phyloP scores from a whole-genome alignment of 164 flowering plant species.

The Piper betle region DNA sequence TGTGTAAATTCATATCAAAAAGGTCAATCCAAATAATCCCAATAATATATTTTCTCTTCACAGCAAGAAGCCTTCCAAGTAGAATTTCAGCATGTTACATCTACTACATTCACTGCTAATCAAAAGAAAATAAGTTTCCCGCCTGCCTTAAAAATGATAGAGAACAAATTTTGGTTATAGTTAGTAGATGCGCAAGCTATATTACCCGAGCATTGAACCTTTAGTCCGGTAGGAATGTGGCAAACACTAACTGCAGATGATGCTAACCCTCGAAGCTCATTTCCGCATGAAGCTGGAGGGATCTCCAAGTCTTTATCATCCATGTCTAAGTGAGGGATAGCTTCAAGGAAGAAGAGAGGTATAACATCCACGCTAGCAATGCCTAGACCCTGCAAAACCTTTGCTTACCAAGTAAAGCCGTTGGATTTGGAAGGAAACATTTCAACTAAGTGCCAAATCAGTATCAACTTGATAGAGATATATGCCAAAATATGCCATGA shows the following conservation, averaged over 20 bases:
- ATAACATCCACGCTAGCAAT: constrained; percentile 61
- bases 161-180: background rate
- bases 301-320: constrained; percentile 46
- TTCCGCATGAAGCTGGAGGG: constrained; percentile 19
- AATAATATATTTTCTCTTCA: background rate
- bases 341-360: constrained; percentile 61
- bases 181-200: background rate
- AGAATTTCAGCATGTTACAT: no score
- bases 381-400: background rate
- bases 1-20: background rate
- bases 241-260: constrained; percentile 32
- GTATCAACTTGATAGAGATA: no score
- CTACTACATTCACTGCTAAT: no score
- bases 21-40: background rate
- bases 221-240: constrained; percentile 73
- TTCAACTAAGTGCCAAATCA: background rate
- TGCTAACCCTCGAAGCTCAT: constrained; percentile 13
- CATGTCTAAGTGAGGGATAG: constrained; percentile 26
- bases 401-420: background rate
- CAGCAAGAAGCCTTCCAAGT: no score
- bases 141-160: background rate
- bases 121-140: background rate
- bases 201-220: constrained; percentile 56
- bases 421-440: background rate
- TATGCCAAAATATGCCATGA: no score